Base-by-base conservation (phyloP, 148 eudicot genomes). In the Chenopodium berlandieri region DNA sequence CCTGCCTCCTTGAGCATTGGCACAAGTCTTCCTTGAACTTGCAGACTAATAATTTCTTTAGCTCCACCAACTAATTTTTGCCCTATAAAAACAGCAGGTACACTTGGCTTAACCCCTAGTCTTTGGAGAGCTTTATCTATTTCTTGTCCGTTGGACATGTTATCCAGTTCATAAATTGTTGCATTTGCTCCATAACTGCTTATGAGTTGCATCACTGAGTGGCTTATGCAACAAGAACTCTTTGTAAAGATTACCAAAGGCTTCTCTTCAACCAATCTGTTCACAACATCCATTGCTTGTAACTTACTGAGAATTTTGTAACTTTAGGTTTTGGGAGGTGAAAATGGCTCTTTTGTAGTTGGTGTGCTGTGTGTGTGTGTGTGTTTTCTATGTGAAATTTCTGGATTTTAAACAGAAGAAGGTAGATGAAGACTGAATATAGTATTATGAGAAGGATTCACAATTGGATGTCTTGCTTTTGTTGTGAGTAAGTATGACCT, bases 231-330 rank as follows among this genome's bases (percentile, higher is more conserved):
- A 37, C 96, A 91, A 16, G 83, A 72, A 78, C 86, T 89, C 65
- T 87, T 91, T 88, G 89, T 85, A 85, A 92, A 92, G 78, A 92
- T 89, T 27, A 91, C 96, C 83, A 91, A 87, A 22, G 96, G 92
- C 63, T 84, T 88, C 25, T 89, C 88, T n/a, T 76, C 89, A 3
- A 79, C 88, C 76, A 92, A 74, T 10, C 70, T 63, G 73, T 62
- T 83, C 75, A 92, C 87, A 7, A 62, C 44, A 9, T 86, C 88
- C 91, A 91, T 91, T 71, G 58, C 37, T 71, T 14, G 14, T 50
- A 50, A 50, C 1, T n/a, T 27, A 50, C 46, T 1, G 9, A 10
- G 54, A 50, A 50, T 50, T 50, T 50, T 50, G 54, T 50, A 12
- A 50, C 16, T 3, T 50, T 12, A 50, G 12, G 54, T 13, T 50